Evolutionary conservation across 2,329 filamentous ascomycete species (phyloP).

Genomic region (Colletotrichum musae): DNA sequence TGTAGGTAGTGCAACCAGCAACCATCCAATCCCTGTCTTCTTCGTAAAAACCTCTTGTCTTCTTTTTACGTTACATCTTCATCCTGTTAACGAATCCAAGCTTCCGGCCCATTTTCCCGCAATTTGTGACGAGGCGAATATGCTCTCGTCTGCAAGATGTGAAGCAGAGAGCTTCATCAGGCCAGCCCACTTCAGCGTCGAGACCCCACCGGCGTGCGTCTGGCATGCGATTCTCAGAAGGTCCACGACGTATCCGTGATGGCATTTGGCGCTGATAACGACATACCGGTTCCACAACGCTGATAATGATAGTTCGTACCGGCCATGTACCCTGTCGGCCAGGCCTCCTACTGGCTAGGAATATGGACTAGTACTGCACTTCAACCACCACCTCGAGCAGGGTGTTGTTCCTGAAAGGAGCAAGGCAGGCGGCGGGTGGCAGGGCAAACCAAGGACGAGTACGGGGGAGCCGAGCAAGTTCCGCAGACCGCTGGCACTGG

Average conservation of each 20-base stretch:
- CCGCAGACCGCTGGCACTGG: background rate
- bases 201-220: slow-evolving; percentile 31
- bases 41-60: too few relatives aligned
- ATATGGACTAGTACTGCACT: slow-evolving; percentile 10
- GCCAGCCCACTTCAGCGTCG: slow-evolving; percentile 1
- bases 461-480: slow-evolving; percentile 28
- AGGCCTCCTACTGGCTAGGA: slow-evolving; percentile 25
- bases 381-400: slow-evolving; percentile 5
- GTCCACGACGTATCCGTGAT: slow-evolving; percentile 39
- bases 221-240: slow-evolving; percentile 33
- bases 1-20: too few relatives aligned
- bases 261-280: slow-evolving; percentile 37
- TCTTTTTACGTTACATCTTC: too few relatives aligned
- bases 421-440: slow-evolving; percentile 14
- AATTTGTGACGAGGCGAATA: too few relatives aligned
- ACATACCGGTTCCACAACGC: slow-evolving; percentile 33
- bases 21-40: too few relatives aligned
- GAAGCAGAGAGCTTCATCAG: background rate
- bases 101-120: too few relatives aligned
- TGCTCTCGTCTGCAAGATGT: too few relatives aligned
- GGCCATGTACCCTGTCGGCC: slow-evolving; percentile 25
- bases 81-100: too few relatives aligned
- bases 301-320: slow-evolving; percentile 12
- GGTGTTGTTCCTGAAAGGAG: slow-evolving; percentile 13
- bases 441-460: background rate